Conservation (phyloP, 257 asterid genomes). For the Verbascum thapsus region DNA sequence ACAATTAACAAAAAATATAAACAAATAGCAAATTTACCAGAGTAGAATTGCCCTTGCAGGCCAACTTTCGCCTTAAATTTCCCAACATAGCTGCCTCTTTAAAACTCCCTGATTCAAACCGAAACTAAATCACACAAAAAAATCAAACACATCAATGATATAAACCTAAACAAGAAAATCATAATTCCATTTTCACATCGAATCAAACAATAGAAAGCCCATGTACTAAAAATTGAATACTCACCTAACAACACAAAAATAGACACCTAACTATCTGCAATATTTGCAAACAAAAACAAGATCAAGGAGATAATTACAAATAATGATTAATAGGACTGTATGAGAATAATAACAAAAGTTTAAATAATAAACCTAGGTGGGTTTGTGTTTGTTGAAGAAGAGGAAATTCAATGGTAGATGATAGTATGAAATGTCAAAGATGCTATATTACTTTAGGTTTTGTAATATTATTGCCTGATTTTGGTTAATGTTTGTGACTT, state of each 20-base stretch:
- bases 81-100: slow-evolving; percentile 53
- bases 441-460: too few relatives aligned
- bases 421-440: too few relatives aligned
- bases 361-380: slow-evolving; percentile 26
- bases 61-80: slow-evolving; percentile 43
- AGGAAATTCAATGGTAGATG: slow-evolving; percentile 21
- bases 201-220: slow-evolving; percentile 10
- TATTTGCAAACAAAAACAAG: neutral
- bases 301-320: neutral
- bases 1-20: too few relatives aligned
- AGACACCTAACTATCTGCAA: slow-evolving; percentile 9
- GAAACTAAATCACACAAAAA: slow-evolving; percentile 12
- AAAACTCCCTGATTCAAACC: slow-evolving; percentile 31
- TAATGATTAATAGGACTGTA: neutral
- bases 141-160: slow-evolving; percentile 1
- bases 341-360: neutral
- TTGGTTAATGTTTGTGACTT: neutral
- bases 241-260: slow-evolving; percentile 7
- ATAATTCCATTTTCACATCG: slow-evolving; percentile 29
- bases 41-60: slow-evolving; percentile 44
- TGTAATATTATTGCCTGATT: neutral
- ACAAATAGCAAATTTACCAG: slow-evolving; percentile 32
- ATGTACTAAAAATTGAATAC: slow-evolving; percentile 2
- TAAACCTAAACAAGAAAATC: slow-evolving; percentile 5
- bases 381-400: slow-evolving; percentile 11